These are phyloP conservation scores for Anthoceros angustus DNA, from an alignment of 225 moss, liverwort and hornwort species.

Conservation along the genomic window DNA sequence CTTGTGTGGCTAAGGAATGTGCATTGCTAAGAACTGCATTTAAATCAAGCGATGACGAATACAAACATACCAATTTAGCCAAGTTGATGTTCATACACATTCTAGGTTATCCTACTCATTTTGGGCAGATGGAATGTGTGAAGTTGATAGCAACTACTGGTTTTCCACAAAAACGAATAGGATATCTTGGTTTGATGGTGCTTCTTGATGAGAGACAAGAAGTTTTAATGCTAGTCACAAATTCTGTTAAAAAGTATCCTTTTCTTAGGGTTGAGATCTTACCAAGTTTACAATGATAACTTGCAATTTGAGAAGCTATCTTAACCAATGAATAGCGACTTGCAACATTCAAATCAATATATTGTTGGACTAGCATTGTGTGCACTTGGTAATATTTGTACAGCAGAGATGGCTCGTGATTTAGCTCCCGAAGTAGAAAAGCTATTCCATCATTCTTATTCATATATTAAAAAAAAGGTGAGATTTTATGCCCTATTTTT, in stretches of 20 bases:
- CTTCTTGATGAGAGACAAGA: conserved; percentile 48
- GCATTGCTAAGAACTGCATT: conserved; percentile 35
- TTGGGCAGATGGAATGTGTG: conserved; percentile 54
- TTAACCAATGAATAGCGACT: no score
- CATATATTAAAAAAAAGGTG: conserved; percentile 97
- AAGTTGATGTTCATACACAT: conserved; percentile 57
- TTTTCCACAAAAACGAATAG: conserved; percentile 45
- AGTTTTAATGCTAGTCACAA: conserved; percentile 49
- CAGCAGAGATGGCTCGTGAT: conserved; percentile 81
- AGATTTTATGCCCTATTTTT: conserved; percentile 1
- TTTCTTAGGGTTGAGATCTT: neutral
- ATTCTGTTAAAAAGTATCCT: conserved; percentile 48
- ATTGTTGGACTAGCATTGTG: conserved; percentile 86
- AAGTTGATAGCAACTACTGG: conserved; percentile 39
- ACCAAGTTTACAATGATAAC: no score
- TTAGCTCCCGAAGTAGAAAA: conserved; percentile 72
- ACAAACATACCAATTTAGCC: conserved; percentile 45
- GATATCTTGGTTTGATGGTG: conserved; percentile 48
- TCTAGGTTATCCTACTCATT: conserved; percentile 48
- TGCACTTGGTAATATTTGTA: conserved; percentile 84
- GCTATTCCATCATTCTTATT: conserved; percentile 52
- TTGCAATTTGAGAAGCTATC: no score
- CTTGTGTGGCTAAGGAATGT: conserved; percentile 44
- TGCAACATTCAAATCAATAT: conserved; percentile 73
- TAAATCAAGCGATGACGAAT: conserved; percentile 44